Evolutionary conservation across 2,329 filamentous ascomycete species (phyloP).

Genomic region (Allantophomopsis cytisporea): DNA sequence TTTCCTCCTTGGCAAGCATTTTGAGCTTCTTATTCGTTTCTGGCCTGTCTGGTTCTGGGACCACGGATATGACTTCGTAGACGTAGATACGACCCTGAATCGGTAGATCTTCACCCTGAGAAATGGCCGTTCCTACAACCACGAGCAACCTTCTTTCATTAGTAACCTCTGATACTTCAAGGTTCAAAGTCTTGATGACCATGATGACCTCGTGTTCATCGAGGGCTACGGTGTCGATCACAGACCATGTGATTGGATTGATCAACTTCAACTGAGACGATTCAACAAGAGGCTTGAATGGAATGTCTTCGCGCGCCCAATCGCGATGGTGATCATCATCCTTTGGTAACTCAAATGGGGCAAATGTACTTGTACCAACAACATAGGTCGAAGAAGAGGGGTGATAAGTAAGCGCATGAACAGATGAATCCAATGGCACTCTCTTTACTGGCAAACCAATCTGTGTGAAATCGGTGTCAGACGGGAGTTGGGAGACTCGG

Average conservation of each 20-base stretch:
- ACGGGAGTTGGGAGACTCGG: constrained; percentile 59
- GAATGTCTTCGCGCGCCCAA: constrained; percentile 57
- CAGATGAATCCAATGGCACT: constrained; percentile 54
- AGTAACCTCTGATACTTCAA: constrained; percentile 85
- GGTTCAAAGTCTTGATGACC: constrained; percentile 67
- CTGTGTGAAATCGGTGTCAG: constrained; percentile 54
- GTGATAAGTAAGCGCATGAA: constrained; percentile 66
- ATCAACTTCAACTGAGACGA: constrained; percentile 67
- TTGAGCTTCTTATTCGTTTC: constrained; percentile 82
- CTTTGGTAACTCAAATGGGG: constrained; percentile 71
- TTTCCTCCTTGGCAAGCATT: constrained; percentile 76
- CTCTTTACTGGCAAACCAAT: constrained; percentile 65
- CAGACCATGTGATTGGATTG: constrained; percentile 61
- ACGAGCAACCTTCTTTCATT: constrained; percentile 76
- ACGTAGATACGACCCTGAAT: constrained; percentile 78
- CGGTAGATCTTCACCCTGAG: constrained; percentile 82
- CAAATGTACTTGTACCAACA: constrained; percentile 51
- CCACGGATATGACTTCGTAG: constrained; percentile 83
- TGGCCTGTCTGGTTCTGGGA: constrained; percentile 72
- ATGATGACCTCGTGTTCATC: constrained; percentile 66
- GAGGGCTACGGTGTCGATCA: constrained; percentile 64
- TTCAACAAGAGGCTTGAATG: constrained; percentile 52
- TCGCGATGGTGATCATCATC: constrained; percentile 73
- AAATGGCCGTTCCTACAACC: constrained; percentile 70
- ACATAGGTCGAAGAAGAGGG: constrained; percentile 62